Base-by-base conservation (phyloP, 2,329 filamentous ascomycete genomes). In the Talaromyces sp. region DNA sequence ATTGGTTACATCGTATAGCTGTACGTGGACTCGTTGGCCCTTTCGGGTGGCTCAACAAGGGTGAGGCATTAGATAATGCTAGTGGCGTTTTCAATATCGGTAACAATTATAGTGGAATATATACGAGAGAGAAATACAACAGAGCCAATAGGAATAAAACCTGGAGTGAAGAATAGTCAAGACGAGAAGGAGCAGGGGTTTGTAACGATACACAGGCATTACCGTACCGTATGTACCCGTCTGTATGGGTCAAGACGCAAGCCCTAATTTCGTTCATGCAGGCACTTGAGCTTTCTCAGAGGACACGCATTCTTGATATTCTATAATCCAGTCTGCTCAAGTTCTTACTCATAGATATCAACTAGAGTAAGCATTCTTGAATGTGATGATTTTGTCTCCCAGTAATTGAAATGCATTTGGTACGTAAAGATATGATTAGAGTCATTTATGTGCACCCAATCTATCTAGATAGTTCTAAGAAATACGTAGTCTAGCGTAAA, bases 1-100 rank as follows among this genome's bases (percentile, higher is more conserved):
- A 37, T 37, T 56, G 33, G 52, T 56, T 56, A 56, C 52, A 56
- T 56, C 52, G 52, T 56, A 33, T 39, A 56, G 52, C 52, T 56
- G 35, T 35, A 33, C 24, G 49, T 16, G 22, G 27, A 16, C 14
- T 49, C 10, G 2, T 39, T 39, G 11, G 52, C 39, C 52, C 6
- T 39, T 56, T 33, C 24, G 33, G 14, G 31, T 37, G 33, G 33
- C 33, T 56, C n/a, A 10, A 37, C n/a, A 33, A 22, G 52, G 33
- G 11, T 37, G 33, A 56, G 52, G n/a, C 11, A 22, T 37, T 37
- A 37, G 33, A 56, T 37, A 39, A 37, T 24, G 31, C n/a, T 37
- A 3, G 33, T 56, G 50, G 50, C 50, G 50, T 54, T 54, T 52
- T 54, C 50, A 35, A 19, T 49, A 24, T 49, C 47, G n/a, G 31